Base-by-base conservation (phyloP, 805 yeast genomes). In the Metschnikowia noctiluminum region DNA sequence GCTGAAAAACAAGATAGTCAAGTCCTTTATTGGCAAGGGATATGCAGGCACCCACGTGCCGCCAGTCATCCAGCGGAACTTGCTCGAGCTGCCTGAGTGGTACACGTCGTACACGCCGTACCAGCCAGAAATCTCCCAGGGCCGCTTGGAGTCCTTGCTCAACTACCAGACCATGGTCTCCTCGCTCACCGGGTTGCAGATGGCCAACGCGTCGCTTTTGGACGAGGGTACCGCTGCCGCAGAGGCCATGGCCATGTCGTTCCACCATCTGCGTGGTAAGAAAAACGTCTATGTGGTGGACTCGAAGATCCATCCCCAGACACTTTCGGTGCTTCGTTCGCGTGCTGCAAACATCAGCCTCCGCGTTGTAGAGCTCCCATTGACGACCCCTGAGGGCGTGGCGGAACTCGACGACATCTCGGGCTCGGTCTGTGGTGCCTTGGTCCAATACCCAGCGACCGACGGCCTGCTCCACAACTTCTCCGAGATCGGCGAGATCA, bases 151-250 rank as follows among this genome's bases (percentile, higher is more conserved):
- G 70, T 82, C 94, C 21, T 73, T 94, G 53, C 73, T 94, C 53
- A 94, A 94, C 69, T 94, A 80, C 71, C 99, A 94, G 71, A 94
- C 99, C n/a, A 76, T 92, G 62, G 77, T 94, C 13, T 70, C 90
- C 28, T 96, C 94, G 51, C 77, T 94, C 56, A 94, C 99, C 0
- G 99, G 98, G 1, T 76, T 94, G 70, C 86, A 89, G n/a, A 82
- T 94, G 60, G 91, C 98, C 43, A 94, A 94, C 65, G 96, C 97
- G 1, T 92, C 98, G 2, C 74, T 94, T 44, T 77, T 94, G 58
- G 99, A 94, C 68, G 99, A 94, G 73, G 97, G 94, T 42, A 87
- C 97, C 7, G 97, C 98, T 21, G 98, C 97, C 6, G 96, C 94
- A 38, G 99, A 92, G 71, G 97, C 98, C 26, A 85, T 94, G 92